Percentiles rank a stretch among this genome's conserved stretches.
phyloP scores from a whole-genome alignment of 352 stramenopile species.

The Phytopythium vexans region DNA sequence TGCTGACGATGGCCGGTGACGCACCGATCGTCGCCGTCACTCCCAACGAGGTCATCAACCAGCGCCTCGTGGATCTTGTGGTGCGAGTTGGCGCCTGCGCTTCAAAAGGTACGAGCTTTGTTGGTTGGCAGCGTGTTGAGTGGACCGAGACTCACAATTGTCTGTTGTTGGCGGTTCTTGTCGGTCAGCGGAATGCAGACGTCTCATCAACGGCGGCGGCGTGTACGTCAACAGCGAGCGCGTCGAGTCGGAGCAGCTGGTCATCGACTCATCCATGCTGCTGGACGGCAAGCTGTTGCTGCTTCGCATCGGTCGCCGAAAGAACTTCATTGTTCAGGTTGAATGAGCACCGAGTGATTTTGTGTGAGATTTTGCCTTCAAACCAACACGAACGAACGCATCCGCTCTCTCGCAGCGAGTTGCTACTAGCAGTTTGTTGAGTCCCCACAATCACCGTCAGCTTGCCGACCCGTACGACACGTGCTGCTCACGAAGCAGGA shows the following conservation, averaged over 20 bases:
- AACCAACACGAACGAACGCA: background rate
- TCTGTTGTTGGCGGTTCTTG: background rate
- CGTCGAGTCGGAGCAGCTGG: conserved; percentile 45
- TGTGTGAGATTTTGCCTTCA: conserved; percentile 1
- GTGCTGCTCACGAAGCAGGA: conserved; percentile 56
- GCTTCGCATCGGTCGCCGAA: conserved; percentile 67
- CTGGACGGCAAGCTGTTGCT: conserved; percentile 67
- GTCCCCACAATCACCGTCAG: no score
- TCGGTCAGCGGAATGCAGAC: conserved; percentile 86
- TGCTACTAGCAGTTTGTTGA: background rate
- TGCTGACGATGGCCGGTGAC: conserved; percentile 69
- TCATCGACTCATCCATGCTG: conserved; percentile 38
- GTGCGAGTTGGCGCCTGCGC: conserved; percentile 83
- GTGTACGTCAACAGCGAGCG: conserved; percentile 93
- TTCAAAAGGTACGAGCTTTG: conserved; percentile 80
- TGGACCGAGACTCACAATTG: background rate
- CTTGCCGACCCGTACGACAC: conserved; percentile 6
- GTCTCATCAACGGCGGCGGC: conserved; percentile 95
- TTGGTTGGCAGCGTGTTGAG: conserved; percentile 4
- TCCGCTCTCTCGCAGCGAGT: background rate
- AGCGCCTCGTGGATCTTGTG: conserved; percentile 90
- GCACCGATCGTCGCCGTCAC: conserved; percentile 37
- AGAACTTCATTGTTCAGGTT: conserved; percentile 79
- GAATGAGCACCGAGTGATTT: conserved; percentile 13
- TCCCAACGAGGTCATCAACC: conserved; percentile 56